phyloP scores from a whole-genome alignment of 2,329 filamentous ascomycete species.

The Zasmidium citrigriseum region DNA sequence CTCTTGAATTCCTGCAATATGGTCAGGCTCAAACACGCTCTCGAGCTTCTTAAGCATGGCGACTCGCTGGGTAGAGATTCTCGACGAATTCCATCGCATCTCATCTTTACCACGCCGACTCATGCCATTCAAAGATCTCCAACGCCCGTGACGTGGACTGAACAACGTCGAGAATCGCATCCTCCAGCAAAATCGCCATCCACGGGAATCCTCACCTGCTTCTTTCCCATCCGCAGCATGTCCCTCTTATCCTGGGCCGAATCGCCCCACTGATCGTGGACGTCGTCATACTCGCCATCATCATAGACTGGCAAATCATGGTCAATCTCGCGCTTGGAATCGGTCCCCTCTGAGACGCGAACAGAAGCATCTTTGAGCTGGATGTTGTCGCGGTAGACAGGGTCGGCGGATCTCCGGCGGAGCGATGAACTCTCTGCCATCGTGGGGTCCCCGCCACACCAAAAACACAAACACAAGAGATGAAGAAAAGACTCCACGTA shows the following conservation, averaged over 20 bases:
- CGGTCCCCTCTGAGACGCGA: background rate
- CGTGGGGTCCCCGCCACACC: background rate
- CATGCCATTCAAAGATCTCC: no score
- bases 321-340: background rate
- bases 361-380: slow-evolving; percentile 3
- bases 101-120: no score
- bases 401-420: background rate
- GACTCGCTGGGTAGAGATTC: no score
- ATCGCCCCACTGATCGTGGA: slow-evolving; percentile 12
- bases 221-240: slow-evolving; percentile 34
- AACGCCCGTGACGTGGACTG: no score
- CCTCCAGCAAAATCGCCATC: no score
- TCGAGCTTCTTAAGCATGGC: background rate
- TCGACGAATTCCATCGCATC: no score
- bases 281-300: slow-evolving; percentile 7
- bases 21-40: background rate
- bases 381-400: slow-evolving; percentile 1
- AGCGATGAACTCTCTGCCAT: background rate
- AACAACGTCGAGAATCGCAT: no score
- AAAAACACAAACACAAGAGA: background rate
- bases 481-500: background rate
- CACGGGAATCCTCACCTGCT: slow-evolving; percentile 23
- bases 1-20: slow-evolving; percentile 26
- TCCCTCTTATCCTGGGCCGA: slow-evolving; percentile 21
- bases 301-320: slow-evolving; percentile 7